These are phyloP conservation scores for Coemansia sp. DNA, from an alignment of 192 early-diverging fungal genomes.

Conservation along the genomic window DNA sequence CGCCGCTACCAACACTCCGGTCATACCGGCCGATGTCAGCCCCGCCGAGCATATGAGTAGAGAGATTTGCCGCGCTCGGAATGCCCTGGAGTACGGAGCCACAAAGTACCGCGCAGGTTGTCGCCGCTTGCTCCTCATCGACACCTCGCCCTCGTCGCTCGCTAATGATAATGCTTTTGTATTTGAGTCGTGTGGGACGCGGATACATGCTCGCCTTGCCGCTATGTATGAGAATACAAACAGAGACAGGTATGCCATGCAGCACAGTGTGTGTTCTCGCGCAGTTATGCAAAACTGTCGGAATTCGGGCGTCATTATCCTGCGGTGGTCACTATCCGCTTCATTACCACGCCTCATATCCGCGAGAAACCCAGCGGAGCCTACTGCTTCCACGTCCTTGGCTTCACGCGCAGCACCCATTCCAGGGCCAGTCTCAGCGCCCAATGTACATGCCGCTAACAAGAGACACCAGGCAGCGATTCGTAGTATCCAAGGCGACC, in stretches of 20 bases:
- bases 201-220: slow-evolving; percentile 28
- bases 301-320: slow-evolving; percentile 53
- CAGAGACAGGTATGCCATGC: slow-evolving; percentile 24
- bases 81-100: slow-evolving; percentile 31
- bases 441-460: not conserved
- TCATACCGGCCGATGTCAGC: slow-evolving; percentile 42
- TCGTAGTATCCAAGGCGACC: slow-evolving; percentile 1
- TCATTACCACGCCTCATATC: slow-evolving; percentile 51
- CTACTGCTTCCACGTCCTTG: not conserved
- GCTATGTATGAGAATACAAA: slow-evolving; percentile 34
- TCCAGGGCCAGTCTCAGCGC: not conserved
- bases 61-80: slow-evolving; percentile 42
- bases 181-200: not conserved
- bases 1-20: slow-evolving; percentile 21
- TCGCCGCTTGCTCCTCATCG: not conserved
- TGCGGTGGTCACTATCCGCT: slow-evolving; percentile 48
- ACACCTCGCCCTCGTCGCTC: not conserved
- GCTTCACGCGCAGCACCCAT: not conserved
- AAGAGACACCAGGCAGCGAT: not conserved
- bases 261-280: slow-evolving; percentile 47
- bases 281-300: slow-evolving; percentile 40
- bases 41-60: slow-evolving; percentile 30
- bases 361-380: slow-evolving; percentile 20
- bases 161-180: not conserved
- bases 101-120: slow-evolving; percentile 16